Conservation (phyloP, 768 basidiomycete genomes). For the Cystofilobasidium ferigula region DNA sequence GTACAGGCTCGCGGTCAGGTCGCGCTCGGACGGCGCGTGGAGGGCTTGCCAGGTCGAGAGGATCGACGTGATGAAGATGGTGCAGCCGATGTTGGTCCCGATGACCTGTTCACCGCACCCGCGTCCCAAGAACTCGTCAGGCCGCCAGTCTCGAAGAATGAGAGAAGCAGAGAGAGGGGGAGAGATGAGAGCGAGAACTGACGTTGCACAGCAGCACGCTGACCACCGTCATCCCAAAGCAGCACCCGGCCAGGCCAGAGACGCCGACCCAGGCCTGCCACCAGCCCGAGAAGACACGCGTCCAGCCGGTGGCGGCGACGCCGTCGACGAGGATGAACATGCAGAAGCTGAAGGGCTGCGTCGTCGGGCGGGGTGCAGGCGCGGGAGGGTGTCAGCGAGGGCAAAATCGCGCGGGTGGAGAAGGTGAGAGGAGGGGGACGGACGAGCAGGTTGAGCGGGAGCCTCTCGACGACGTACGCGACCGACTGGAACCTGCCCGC, state of each 20-base stretch:
- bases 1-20: slow-evolving; percentile 37
- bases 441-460: background rate
- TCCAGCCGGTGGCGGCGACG: slow-evolving; percentile 74
- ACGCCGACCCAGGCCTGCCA: slow-evolving; percentile 45
- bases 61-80: slow-evolving; percentile 75
- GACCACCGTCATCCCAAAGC: slow-evolving; percentile 60
- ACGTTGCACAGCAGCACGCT: slow-evolving; percentile 64
- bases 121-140: no score
- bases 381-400: background rate
- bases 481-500: background rate
- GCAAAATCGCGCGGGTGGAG: background rate
- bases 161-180: slow-evolving; percentile 21
- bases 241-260: slow-evolving; percentile 45
- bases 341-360: slow-evolving; percentile 83
- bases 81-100: slow-evolving; percentile 84
- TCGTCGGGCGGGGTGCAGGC: slow-evolving; percentile 54
- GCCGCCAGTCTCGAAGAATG: slow-evolving; percentile 27
- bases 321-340: slow-evolving; percentile 90
- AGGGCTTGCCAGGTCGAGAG: slow-evolving; percentile 39
- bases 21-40: slow-evolving; percentile 29
- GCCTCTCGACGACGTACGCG: background rate
- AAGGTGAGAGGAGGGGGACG: background rate
- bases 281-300: slow-evolving; percentile 67
- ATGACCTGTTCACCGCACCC: slow-evolving; percentile 44
- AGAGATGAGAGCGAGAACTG: background rate